Base-by-base conservation (phyloP, 768 basidiomycete species). In the Kwoniella bestiolae region DNA sequence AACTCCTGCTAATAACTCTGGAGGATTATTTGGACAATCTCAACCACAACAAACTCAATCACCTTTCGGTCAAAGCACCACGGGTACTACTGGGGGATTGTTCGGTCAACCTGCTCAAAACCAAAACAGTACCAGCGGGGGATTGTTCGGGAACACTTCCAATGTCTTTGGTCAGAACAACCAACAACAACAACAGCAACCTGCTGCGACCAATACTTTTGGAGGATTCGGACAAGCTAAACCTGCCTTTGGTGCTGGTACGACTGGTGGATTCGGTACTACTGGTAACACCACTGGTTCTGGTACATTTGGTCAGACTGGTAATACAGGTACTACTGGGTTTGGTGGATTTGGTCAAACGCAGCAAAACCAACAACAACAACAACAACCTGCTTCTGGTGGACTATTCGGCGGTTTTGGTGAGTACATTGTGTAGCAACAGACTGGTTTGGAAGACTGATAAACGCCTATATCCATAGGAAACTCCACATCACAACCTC, bases 21-120 rank as follows among this genome's bases (percentile, higher is more conserved):
- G 76, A 16, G 73, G 76, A 29, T 44, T 76, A 18, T 78, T 78
- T 46, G 76, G 76, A 38, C 75, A 77, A 31, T 35, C 70, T 46
- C 77, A 76, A 38, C 62, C 53, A 12, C 75, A 65, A 61, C 70
- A 51, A 53, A 72, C 35, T 44, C 66, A 49, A 44, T 56, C 66
- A 18, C 57, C 66, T 3, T 59, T 59, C 47, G 41, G 65, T 46
- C 60, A 61, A 23, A 56, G 41, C 25, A 47, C 31, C 21, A 32
- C 56, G 2, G 49, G 45, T 28, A 64, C 52, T 32, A 58, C 61
- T 12, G 76, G 87, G 69, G 87, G 87, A 41, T 79, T 82, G 66
- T 75, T 79, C 57, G 77, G 83, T 1, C 84, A 85, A 69, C 77
- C 85, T 62, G 64, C 68, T 51, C 61, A 61, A 35, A 38, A 65